Conservation (phyloP, 129 eudicot genomes). For the Logfia minima region DNA sequence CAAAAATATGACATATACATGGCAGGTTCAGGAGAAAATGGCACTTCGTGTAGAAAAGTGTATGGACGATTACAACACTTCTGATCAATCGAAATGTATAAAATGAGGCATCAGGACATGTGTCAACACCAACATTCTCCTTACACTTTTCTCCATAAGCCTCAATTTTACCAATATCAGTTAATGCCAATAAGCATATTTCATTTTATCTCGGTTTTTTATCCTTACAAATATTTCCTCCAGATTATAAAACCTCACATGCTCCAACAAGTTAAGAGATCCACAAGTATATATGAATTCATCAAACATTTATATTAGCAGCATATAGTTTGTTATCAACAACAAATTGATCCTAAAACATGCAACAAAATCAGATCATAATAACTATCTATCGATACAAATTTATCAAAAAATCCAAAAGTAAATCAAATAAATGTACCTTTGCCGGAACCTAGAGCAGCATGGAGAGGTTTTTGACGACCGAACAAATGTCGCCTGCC, state of each 20-base stretch:
- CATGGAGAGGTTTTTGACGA: slow-evolving; percentile 75
- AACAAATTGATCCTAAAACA: slow-evolving; percentile 2
- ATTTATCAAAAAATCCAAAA: not conserved
- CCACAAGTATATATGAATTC: not conserved
- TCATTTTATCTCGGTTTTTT: slow-evolving; percentile 3
- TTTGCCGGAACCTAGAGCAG: slow-evolving; percentile 75
- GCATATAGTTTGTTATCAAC: not conserved
- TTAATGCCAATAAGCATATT: too few relatives aligned
- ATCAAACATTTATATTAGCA: not conserved
- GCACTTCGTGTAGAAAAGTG: too few relatives aligned
- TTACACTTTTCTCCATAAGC: too few relatives aligned
- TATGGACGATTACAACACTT: not conserved
- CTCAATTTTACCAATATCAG: too few relatives aligned
- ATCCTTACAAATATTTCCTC: not conserved
- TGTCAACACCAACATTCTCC: too few relatives aligned
- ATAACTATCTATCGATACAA: not conserved
- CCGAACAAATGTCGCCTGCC: slow-evolving; percentile 56
- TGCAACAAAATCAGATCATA: not conserved
- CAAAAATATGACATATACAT: not conserved
- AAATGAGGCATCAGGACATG: too few relatives aligned
- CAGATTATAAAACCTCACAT: not conserved
- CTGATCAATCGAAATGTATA: too few relatives aligned
- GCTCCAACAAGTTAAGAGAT: not conserved
- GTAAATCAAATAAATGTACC: slow-evolving; percentile 26
- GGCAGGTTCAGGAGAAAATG: not conserved